phyloP scores from a whole-genome alignment of 2,329 filamentous ascomycete species.

The Cytospora schulzeri region DNA sequence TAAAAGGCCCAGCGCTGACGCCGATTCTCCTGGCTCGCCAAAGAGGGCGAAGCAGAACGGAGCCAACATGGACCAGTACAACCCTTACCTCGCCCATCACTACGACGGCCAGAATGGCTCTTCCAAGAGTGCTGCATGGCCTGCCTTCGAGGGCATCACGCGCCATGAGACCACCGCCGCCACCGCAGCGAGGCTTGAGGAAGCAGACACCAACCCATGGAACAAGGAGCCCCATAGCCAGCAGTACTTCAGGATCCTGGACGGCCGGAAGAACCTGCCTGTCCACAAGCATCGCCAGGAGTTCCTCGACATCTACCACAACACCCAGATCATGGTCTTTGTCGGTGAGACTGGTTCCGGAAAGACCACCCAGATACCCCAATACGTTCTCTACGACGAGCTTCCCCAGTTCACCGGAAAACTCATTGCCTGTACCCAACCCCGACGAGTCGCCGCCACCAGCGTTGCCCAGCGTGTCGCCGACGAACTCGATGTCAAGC shows the following conservation, averaged over 20 bases:
- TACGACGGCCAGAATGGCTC: slow-evolving; percentile 54
- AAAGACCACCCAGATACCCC: slow-evolving; percentile 98
- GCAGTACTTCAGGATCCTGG: slow-evolving; percentile 87
- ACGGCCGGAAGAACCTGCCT: slow-evolving; percentile 80
- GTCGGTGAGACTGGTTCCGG: slow-evolving; percentile 99
- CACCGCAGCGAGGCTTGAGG: slow-evolving; percentile 73
- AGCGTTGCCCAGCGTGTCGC: slow-evolving; percentile 98
- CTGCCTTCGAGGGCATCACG: slow-evolving; percentile 66
- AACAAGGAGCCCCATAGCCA: slow-evolving; percentile 75
- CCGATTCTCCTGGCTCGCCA: slow-evolving; percentile 36
- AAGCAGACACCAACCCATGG: slow-evolving; percentile 83
- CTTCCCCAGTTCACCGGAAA: slow-evolving; percentile 83
- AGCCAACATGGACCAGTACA: slow-evolving; percentile 45
- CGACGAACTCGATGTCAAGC: slow-evolving; percentile 89
- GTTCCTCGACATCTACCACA: slow-evolving; percentile 90
- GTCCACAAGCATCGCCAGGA: slow-evolving; percentile 94
- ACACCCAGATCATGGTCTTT: slow-evolving; percentile 94
- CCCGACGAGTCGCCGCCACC: slow-evolving; percentile 96
- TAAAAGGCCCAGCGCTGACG: slow-evolving; percentile 49
- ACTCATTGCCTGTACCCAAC: slow-evolving; percentile 95
- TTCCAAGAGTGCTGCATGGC: slow-evolving; percentile 38
- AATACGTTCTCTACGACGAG: slow-evolving; percentile 97
- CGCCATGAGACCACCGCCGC: slow-evolving; percentile 79
- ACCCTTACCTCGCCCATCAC: slow-evolving; percentile 92
- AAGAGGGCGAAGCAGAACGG: slow-evolving; percentile 34